Base-by-base conservation (phyloP, 1,284 basidiomycete genomes). In the Acaromyces ingoldii region DNA sequence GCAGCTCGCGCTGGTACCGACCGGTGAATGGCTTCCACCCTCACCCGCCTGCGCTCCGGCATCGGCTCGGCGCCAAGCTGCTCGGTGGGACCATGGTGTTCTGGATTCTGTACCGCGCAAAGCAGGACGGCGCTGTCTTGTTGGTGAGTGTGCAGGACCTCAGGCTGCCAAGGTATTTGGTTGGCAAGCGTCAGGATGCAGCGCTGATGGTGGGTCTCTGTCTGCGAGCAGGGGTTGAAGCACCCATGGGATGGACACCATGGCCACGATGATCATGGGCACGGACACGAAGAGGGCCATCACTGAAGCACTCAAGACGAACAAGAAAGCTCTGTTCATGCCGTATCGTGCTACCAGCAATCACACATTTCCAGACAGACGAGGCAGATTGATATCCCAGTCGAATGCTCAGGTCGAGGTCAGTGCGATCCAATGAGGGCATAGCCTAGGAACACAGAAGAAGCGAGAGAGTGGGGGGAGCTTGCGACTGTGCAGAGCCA, bases 71-170 rank as follows among this genome's bases (percentile, higher is more conserved):
- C 4, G 69, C 72, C 40, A 69, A 67, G 52, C 43, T 75, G 15
- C 56, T 75, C 17, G 72, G 72, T 25, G 72, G 62, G 4, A 66
- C 67, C 39, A 73, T 74, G 71, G 72, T 69, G 70, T 75, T 75
- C 56, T 75, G 65, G 65, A 69, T 75, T 55, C 63, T 75, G 34
- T 74, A 74, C 53, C 55, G 72, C 11, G 66, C 65, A 36, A 72
- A 67, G 55, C 67, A 75, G 54, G 72, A 75, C 44, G 72, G 72
- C 28, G 63, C 72, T 25, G 71, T 74, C 33, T 48, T 75, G 19
- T 57, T 75, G 36, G 72, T 75, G 58, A 65, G 68, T 69, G 19
- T 15, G 15, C 17, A 15, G 24, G 13, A 40, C 3, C 6, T 13
- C 22, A 34, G 31, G 24, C 34, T 6, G 19, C 21, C 15, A 6